Base-by-base conservation (phyloP, 208 protist genomes). In the Kentomonas sorsogonicus region DNA sequence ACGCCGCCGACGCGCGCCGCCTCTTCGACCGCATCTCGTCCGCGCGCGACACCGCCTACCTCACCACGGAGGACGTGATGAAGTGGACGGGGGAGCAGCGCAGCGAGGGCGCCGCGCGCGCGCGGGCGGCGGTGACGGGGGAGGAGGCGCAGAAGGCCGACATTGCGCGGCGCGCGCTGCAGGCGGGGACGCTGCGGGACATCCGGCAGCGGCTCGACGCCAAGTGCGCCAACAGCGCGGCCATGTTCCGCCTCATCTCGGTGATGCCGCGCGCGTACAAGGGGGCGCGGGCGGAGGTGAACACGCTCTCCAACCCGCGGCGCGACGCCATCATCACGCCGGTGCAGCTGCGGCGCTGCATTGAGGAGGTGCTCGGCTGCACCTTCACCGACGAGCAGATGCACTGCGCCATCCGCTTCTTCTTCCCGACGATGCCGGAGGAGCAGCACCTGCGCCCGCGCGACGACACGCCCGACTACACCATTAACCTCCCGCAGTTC, bases 241-340 rank as follows among this genome's bases (percentile, higher is more conserved):
- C 90, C 40, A 95, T 96, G 80, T 96, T 96, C 56, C 84, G 86
- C 15, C 66, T 93, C 23, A 78, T 83, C 29, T 91, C 85, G 10
- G 93, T 84, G 38, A 93, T 91, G 80, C 87, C 86, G 4, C 72
- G 86, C 13, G 83, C 84, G 23, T 91, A 92, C 61, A 55, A 71
- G 13, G 72, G 71, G 22, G 71, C 74, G 5, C 61, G 78, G 15
- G 75, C 76, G 2, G 78, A 92, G 44, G 66, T 94, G 30, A 71
- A 82, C 46, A 77, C 78, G 10, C 58, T 96, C 46, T 77, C 76
- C 40, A 93, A 94, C 60, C 77, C 78, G 10, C 60, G 77, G 18
- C 70, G 74, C 34, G 91, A 96, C 54, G 74, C 86, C 31, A 53
- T 78, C 60, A 77, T 96, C 44, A 91, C 86, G 0, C 86, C 84